phyloP scores from a whole-genome alignment of 1,284 basidiomycete species.

The Macrocystidia cucumis region DNA sequence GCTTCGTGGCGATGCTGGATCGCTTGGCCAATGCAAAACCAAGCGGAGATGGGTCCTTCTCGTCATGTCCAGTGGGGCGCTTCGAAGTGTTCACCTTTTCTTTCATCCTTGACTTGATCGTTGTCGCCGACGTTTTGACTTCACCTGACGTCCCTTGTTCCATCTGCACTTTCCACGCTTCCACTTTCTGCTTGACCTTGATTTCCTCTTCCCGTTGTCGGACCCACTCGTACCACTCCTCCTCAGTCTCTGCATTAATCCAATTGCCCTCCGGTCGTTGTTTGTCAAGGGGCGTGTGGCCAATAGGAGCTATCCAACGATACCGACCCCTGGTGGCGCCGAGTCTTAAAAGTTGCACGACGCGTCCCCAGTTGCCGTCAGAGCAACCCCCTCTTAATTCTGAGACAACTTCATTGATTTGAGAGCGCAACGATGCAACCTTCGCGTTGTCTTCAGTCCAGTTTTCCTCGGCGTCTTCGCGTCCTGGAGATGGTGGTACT shows the following conservation, averaged over 20 bases:
- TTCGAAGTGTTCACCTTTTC: slow-evolving; percentile 5
- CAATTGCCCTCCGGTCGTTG: slow-evolving; percentile 12
- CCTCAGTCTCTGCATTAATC: slow-evolving; percentile 18
- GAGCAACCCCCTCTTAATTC: slow-evolving; percentile 20
- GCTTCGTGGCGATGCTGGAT: slow-evolving; percentile 12
- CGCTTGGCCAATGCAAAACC: slow-evolving; percentile 22
- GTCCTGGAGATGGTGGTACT: slow-evolving; percentile 10
- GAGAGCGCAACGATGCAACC: slow-evolving; percentile 14
- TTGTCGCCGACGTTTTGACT: neutral
- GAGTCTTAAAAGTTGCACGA: slow-evolving; percentile 18
- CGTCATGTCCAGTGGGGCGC: slow-evolving; percentile 4
- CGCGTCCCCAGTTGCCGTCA: slow-evolving; percentile 21
- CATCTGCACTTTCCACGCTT: slow-evolving; percentile 17
- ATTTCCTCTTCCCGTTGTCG: slow-evolving; percentile 14
- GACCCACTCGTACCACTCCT: slow-evolving; percentile 20
- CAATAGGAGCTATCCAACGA: slow-evolving; percentile 16
- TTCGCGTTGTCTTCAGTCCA: slow-evolving; percentile 9
- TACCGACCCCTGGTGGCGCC: slow-evolving; percentile 14
- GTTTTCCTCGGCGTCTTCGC: slow-evolving; percentile 7
- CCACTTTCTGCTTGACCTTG: slow-evolving; percentile 18
- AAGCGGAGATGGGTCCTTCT: slow-evolving; percentile 11
- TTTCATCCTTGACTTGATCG: slow-evolving; percentile 1
- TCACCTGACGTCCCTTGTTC: neutral
- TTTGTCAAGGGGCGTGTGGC: slow-evolving; percentile 13
- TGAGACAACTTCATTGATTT: slow-evolving; percentile 18